phyloP scores from a whole-genome alignment of 2,329 filamentous ascomycete genomes.

The Colletotrichum kahawae region DNA sequence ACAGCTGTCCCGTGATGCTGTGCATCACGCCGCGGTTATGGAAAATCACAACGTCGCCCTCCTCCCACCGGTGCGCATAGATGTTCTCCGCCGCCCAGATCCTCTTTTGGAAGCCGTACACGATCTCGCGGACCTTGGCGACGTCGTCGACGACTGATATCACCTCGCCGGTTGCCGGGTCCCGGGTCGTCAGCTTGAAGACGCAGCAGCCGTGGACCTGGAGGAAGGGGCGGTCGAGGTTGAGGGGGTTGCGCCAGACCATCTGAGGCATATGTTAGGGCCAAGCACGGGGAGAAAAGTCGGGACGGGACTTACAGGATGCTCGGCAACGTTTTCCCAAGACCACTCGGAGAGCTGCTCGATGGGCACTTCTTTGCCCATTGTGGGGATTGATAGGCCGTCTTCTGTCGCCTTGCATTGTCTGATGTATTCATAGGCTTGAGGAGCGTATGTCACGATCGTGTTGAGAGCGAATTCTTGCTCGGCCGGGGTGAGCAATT shows the following conservation, averaged over 20 bases:
- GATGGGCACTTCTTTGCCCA: background rate
- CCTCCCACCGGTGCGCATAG: constrained; percentile 33
- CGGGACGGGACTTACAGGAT: background rate
- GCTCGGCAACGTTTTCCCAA: background rate
- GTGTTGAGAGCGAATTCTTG: background rate
- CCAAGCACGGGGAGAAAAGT: background rate
- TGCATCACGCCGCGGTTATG: background rate
- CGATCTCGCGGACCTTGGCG: constrained; percentile 25
- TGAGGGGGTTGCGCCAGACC: background rate
- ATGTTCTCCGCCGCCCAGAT: constrained; percentile 31
- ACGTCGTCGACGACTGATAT: background rate
- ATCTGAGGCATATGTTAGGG: background rate
- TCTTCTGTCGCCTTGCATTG: background rate
- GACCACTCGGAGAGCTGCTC: background rate
- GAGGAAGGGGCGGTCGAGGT: background rate
- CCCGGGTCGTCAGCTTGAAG: background rate
- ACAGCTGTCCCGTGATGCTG: background rate
- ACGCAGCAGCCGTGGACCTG: background rate
- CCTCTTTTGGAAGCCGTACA: constrained; percentile 29
- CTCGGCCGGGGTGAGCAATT: background rate
- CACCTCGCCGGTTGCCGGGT: background rate
- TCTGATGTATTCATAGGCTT: background rate
- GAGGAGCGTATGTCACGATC: background rate
- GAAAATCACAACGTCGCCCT: constrained; percentile 27
- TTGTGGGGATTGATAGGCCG: background rate